phyloP scores from a whole-genome alignment of 2,329 filamentous ascomycete species.

The Talaromyces pinophilus region DNA sequence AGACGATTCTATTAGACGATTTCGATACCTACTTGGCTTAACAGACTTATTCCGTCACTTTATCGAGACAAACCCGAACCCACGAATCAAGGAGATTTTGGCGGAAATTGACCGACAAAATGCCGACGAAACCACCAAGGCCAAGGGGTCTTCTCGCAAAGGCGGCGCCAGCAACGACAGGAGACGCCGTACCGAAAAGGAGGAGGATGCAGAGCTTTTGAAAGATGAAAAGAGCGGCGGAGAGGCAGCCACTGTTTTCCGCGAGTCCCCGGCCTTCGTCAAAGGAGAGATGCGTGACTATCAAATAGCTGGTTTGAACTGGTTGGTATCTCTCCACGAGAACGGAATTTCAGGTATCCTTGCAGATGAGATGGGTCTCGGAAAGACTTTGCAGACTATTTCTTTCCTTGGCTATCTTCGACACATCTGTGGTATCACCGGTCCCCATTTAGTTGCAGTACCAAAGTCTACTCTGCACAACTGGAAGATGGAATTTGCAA shows the following conservation, averaged over 20 bases:
- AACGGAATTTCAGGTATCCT: slow-evolving; percentile 98
- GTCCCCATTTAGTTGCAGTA: slow-evolving; percentile 87
- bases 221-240: slow-evolving; percentile 87
- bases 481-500: slow-evolving; percentile 92
- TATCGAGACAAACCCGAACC: slow-evolving; percentile 95
- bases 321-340: slow-evolving; percentile 95
- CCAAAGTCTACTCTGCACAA: slow-evolving; percentile 98
- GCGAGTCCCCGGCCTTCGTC: slow-evolving; percentile 89
- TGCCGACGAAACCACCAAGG: slow-evolving; percentile 66
- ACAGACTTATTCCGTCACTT: slow-evolving; percentile 98
- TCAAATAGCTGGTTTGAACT: slow-evolving; percentile 92
- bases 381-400: slow-evolving; percentile 97
- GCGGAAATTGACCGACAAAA: slow-evolving; percentile 93
- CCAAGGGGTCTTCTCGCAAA: slow-evolving; percentile 73
- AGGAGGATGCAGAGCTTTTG: slow-evolving; percentile 88
- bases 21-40: slow-evolving; percentile 89
- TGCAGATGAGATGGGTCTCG: slow-evolving; percentile 97
- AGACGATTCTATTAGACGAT: slow-evolving; percentile 90
- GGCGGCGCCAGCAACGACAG: slow-evolving; percentile 79
- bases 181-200: slow-evolving; percentile 87
- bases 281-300: slow-evolving; percentile 92
- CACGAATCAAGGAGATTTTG: slow-evolving; percentile 91
- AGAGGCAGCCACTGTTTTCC: slow-evolving; percentile 84
- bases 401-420: slow-evolving; percentile 93
- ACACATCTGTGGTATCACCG: slow-evolving; percentile 84